Base-by-base conservation (phyloP, 305 asterid species). In the Plantago coronopus region DNA sequence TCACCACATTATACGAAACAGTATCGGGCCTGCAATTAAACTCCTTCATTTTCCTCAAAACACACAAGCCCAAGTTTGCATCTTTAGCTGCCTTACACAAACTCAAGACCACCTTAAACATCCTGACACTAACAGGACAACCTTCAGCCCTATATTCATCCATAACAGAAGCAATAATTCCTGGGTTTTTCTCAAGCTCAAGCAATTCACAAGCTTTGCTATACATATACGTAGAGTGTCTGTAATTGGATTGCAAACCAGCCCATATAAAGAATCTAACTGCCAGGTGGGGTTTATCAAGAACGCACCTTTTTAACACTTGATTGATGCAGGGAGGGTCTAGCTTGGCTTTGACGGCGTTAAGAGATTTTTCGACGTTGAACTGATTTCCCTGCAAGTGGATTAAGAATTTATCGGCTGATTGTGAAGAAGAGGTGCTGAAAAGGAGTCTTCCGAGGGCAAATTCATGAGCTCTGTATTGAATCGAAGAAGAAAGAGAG, bases 181-280 rank as follows among this genome's bases (percentile, higher is more conserved):
- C 61, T 9, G 95, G 85, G 65, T 81, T 78, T 31, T 48, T 61
- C 58, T 66, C 74, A 54, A 91, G 67, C 51, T 69, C 74, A 17
- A 91, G 76, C 45, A 83, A 62, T 53, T 82, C 71, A 69, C 88
- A 78, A 57, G 93, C 98, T 77, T 80, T 80, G 29, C 18, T 51
- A 49, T 76, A 91, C 82, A 76, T 83, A 57, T 73, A 72, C 6
- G 82, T 59, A 13, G 82, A 72, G 69, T 77, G 96, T 38, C 88
- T 72, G 50, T 81, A 82, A 13, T 74, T 68, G 58, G 84, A 84
- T 38, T 85, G 90, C 68, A 85, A 63, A 11, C 81, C 96, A 50
- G 96, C 90, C 97, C 96, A 90, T 27, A 90, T 73, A 63, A 90
- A 90, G 84, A 90, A 90, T 22, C 97, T 63, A 17, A 82, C 72